These are phyloP conservation scores for Aspergillus udagawae DNA, from an alignment of 2,329 filamentous ascomycete species.

Conservation along the genomic window DNA sequence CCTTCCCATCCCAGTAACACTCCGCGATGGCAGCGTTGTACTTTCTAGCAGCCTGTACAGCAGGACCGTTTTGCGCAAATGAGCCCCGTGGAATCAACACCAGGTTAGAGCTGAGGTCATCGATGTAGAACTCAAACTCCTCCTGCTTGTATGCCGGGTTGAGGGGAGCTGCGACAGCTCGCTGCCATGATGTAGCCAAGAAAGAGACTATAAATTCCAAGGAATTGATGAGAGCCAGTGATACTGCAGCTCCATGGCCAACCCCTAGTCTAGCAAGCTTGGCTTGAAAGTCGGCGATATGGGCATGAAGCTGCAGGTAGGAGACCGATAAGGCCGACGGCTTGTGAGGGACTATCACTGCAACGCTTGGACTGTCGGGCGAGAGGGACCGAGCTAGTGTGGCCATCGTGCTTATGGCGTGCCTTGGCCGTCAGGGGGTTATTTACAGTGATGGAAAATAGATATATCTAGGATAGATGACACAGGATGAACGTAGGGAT, in stretches of 20 bases:
- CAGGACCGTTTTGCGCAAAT: constrained; percentile 62
- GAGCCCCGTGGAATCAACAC: constrained; percentile 71
- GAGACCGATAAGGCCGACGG: constrained; percentile 61
- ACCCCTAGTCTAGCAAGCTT: constrained; percentile 75
- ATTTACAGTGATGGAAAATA: not conserved
- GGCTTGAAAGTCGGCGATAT: constrained; percentile 68
- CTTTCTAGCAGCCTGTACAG: constrained; percentile 71
- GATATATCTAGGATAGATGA: not conserved
- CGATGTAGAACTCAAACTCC: constrained; percentile 90
- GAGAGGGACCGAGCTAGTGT: constrained; percentile 58
- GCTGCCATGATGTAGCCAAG: constrained; percentile 79
- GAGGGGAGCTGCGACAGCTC: constrained; percentile 77
- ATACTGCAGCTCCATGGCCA: constrained; percentile 65
- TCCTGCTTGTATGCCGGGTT: constrained; percentile 86
- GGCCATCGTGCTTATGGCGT: constrained; percentile 40
- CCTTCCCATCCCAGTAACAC: constrained; percentile 70
- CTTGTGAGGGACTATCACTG: constrained; percentile 70
- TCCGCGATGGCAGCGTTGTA: constrained; percentile 83
- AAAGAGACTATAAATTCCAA: constrained; percentile 88
- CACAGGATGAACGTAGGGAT: not conserved
- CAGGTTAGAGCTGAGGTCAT: constrained; percentile 75
- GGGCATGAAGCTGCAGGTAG: constrained; percentile 62
- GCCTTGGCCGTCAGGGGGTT: constrained; percentile 10
- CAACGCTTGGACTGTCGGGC: constrained; percentile 49
- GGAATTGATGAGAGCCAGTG: constrained; percentile 77